Evolutionary conservation across 208 protist species (phyloP).

Genomic region (Leishmania mexicana): DNA sequence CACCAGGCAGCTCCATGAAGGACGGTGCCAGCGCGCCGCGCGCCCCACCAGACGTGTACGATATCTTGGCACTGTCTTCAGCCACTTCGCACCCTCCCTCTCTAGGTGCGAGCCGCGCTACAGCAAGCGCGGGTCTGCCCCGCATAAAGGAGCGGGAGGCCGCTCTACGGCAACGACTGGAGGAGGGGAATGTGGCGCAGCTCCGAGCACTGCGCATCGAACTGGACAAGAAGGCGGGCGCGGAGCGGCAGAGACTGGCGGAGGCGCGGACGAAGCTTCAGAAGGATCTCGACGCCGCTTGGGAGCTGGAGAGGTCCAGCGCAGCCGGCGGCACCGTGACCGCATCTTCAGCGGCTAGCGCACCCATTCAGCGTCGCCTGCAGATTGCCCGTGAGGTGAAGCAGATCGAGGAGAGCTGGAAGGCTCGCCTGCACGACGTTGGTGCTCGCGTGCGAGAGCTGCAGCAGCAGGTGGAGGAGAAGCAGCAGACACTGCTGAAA

Average conservation of each 20-base stretch:
- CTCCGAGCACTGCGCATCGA: constrained; percentile 40
- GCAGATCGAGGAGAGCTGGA: constrained; percentile 38
- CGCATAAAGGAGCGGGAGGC: constrained; percentile 67
- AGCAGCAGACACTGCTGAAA: constrained; percentile 27
- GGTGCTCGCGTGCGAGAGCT: constrained; percentile 23
- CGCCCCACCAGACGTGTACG: constrained; percentile 22
- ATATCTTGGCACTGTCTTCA: constrained; percentile 19
- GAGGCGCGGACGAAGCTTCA: constrained; percentile 21
- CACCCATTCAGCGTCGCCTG: constrained; percentile 17
- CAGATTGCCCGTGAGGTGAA: constrained; percentile 34
- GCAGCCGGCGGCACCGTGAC: not conserved
- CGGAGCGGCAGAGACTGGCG: constrained; percentile 28
- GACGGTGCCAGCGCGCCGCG: constrained; percentile 20
- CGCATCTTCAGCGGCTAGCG: not conserved
- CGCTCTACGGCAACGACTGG: constrained; percentile 48
- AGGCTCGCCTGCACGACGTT: constrained; percentile 32
- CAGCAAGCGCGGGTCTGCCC: not conserved
- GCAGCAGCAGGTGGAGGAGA: constrained; percentile 26
- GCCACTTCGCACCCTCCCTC: not conserved
- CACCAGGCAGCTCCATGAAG: not conserved
- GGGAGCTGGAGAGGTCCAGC: constrained; percentile 22
- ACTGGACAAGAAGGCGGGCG: constrained; percentile 35
- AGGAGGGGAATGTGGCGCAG: constrained; percentile 54
- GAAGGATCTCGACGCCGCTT: constrained; percentile 29
- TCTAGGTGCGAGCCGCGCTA: not conserved